These are phyloP conservation scores for Biscogniauxia marginata DNA, from an alignment of 2,329 filamentous ascomycete species.

Conservation along the genomic window DNA sequence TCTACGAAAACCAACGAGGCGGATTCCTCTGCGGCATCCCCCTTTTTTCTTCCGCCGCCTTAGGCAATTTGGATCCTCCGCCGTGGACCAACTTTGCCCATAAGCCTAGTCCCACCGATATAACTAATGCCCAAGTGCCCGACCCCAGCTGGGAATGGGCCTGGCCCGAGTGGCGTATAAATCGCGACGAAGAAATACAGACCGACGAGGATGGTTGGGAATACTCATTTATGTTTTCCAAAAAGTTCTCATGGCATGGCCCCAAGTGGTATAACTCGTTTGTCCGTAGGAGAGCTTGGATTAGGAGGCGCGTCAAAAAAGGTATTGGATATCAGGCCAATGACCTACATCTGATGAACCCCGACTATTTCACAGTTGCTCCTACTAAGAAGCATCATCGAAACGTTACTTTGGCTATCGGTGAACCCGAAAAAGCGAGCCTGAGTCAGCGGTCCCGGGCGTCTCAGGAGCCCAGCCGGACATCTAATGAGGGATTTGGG, in stretches of 20 bases:
- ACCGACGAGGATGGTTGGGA: constrained; percentile 90
- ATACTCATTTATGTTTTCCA: constrained; percentile 85
- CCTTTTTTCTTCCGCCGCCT: constrained; percentile 82
- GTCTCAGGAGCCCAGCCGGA: constrained; percentile 32
- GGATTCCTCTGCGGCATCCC: constrained; percentile 85
- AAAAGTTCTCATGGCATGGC: constrained; percentile 79
- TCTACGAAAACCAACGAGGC: constrained; percentile 95
- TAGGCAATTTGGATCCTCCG: constrained; percentile 81
- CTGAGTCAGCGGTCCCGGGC: constrained; percentile 29
- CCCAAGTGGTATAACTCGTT: constrained; percentile 93
- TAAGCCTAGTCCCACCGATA: constrained; percentile 62
- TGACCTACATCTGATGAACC: constrained; percentile 66
- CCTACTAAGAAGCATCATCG: constrained; percentile 45
- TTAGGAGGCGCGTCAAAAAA: constrained; percentile 73
- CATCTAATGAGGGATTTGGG: constrained; percentile 35
- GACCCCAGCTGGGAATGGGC: constrained; percentile 95
- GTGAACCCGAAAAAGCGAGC: constrained; percentile 33
- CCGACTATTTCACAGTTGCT: constrained; percentile 78
- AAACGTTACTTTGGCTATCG: constrained; percentile 40
- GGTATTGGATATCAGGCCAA: constrained; percentile 41
- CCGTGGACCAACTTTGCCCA: constrained; percentile 77
- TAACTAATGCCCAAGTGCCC: constrained; percentile 85
- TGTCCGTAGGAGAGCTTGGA: constrained; percentile 86
- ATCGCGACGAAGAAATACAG: constrained; percentile 68
- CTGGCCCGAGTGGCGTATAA: constrained; percentile 64